A percentile compares a stretch with the other conserved stretches of the same genome.
These are phyloP conservation scores for Beauveria varroae DNA, from an alignment of 2,329 filamentous ascomycete species.

Conservation along the genomic window DNA sequence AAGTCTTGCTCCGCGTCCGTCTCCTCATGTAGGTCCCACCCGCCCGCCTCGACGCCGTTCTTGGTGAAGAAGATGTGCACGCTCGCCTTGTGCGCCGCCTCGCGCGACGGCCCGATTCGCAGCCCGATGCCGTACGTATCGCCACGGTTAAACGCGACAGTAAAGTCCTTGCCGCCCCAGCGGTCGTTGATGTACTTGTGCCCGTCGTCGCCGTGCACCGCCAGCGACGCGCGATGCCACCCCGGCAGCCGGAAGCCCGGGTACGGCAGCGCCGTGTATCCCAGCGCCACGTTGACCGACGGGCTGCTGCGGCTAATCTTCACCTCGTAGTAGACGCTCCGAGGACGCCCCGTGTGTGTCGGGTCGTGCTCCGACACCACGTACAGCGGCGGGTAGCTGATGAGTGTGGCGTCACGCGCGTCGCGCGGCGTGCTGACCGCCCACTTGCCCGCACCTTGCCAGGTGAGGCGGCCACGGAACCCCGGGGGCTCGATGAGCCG, in stretches of 20 bases:
- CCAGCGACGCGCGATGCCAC: constrained; percentile 70
- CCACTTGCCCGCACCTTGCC: constrained; percentile 45
- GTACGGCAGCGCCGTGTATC: constrained; percentile 67
- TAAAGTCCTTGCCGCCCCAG: constrained; percentile 65
- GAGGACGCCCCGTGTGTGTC: constrained; percentile 29
- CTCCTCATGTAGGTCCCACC: constrained; percentile 72
- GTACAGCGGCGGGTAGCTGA: constrained; percentile 64
- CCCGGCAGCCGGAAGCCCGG: constrained; percentile 71
- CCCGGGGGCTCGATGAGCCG: constrained; percentile 43
- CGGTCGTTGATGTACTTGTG: constrained; percentile 68
- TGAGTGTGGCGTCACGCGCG: constrained; percentile 54
- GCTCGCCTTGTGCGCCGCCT: constrained; percentile 18
- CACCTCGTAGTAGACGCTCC: constrained; percentile 67
- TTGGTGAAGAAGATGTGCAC: constrained; percentile 57
- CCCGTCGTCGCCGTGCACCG: constrained; percentile 75
- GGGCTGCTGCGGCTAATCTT: constrained; percentile 40
- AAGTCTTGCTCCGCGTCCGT: constrained; percentile 55
- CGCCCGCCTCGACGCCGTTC: constrained; percentile 50
- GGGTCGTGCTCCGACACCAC: constrained; percentile 52
- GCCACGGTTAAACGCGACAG: constrained; percentile 52
- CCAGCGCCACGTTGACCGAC: constrained; percentile 53
- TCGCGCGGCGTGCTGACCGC: constrained; percentile 30
- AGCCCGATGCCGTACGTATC: constrained; percentile 68
- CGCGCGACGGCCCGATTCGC: constrained; percentile 38
- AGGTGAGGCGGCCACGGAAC: constrained; percentile 40